Evolutionary conservation across 2,329 filamentous ascomycete genomes (phyloP).

Genomic region (Coleophoma cylindrospora): DNA sequence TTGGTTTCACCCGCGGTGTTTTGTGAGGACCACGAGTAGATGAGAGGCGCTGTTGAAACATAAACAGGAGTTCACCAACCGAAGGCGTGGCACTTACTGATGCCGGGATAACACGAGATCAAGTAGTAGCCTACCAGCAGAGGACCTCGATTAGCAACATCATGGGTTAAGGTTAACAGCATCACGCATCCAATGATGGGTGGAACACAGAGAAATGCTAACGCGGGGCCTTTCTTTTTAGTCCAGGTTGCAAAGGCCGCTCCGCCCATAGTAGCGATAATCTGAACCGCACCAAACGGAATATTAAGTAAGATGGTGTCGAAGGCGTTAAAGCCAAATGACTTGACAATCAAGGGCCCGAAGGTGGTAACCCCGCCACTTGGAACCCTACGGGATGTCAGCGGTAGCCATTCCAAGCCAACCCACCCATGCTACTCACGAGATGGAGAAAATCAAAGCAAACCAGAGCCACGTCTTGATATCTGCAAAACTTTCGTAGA

Average conservation of each 20-base stretch:
- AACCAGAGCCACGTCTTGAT: constrained; percentile 32
- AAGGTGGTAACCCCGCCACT: constrained; percentile 16
- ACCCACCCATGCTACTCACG: constrained; percentile 4
- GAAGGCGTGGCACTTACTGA: constrained; percentile 30
- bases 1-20: constrained; percentile 68
- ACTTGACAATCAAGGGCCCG: constrained; percentile 34
- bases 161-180: constrained; percentile 43
- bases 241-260: constrained; percentile 49
- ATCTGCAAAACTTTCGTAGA: constrained; percentile 28
- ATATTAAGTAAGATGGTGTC: constrained; percentile 49
- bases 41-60: constrained; percentile 44
- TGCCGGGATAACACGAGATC: constrained; percentile 56
- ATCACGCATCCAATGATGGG: constrained; percentile 52
- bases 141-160: constrained; percentile 38
- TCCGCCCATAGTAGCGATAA: constrained; percentile 53
- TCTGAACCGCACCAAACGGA: constrained; percentile 54
- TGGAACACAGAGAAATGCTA: constrained; percentile 48
- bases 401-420: constrained; percentile 5
- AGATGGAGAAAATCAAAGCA: constrained; percentile 19
- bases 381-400: not conserved
- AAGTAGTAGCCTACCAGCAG: constrained; percentile 43
- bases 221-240: constrained; percentile 49
- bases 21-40: constrained; percentile 56
- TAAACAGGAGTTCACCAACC: no score
- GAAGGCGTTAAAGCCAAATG: constrained; percentile 34